A percentile compares a stretch with the other conserved stretches of the same genome.
Evolutionary conservation across 1,284 basidiomycete genomes (phyloP).

Genomic region (Salmacisia buchloeana): DNA sequence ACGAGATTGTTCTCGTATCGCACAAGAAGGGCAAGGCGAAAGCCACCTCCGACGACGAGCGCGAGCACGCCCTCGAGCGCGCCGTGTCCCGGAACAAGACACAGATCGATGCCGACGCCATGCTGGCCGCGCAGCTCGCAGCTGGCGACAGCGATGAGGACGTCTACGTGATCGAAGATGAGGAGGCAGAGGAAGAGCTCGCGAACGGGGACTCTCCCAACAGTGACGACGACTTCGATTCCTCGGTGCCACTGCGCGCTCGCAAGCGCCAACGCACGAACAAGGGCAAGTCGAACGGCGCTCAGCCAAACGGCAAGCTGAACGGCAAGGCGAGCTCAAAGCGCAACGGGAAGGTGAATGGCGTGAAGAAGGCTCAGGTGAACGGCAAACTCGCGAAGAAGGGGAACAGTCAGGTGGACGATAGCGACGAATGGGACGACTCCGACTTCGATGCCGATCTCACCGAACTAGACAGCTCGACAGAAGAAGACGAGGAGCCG

Average conservation of each 20-base stretch:
- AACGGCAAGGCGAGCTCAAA: too few relatives aligned
- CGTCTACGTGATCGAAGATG: slow-evolving; percentile 19
- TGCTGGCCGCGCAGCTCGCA: slow-evolving; percentile 1
- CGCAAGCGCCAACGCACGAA: slow-evolving; percentile 14
- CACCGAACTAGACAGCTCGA: too few relatives aligned
- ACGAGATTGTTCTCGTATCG: not conserved
- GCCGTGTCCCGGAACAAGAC: not conserved
- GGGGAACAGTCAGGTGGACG: too few relatives aligned
- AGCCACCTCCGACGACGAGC: slow-evolving; percentile 7
- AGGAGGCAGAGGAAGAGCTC: slow-evolving; percentile 13
- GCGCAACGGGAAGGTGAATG: too few relatives aligned
- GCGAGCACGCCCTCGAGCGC: not conserved
- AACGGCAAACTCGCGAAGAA: too few relatives aligned
- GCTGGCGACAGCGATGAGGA: slow-evolving; percentile 15
- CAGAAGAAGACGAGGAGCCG: too few relatives aligned
- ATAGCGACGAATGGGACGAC: too few relatives aligned
- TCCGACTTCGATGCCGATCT: too few relatives aligned
- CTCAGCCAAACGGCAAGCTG: too few relatives aligned
- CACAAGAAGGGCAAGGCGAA: slow-evolving; percentile 20
- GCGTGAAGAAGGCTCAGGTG: too few relatives aligned
- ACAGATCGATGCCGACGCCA: not conserved
- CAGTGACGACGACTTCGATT: slow-evolving; percentile 12
- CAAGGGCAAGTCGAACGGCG: slow-evolving; percentile 7
- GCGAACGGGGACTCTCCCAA: slow-evolving; percentile 8
- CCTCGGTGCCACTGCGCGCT: not conserved